Evolutionary conservation across 177 flowering plant genomes (phyloP).

Genomic region (Telopea speciosissima): DNA sequence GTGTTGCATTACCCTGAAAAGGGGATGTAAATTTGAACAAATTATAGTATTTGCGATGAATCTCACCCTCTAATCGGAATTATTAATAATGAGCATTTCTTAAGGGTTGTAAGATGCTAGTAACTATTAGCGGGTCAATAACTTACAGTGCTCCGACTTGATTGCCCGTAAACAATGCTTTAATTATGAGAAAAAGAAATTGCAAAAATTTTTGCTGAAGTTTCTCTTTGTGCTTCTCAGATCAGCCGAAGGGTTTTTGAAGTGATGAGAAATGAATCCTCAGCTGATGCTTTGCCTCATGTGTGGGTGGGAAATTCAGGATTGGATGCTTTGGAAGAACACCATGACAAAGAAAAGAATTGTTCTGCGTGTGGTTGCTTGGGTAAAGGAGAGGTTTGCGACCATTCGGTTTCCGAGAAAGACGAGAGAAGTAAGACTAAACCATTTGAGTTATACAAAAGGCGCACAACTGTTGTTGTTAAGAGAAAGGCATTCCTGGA

Average conservation of each 20-base stretch:
- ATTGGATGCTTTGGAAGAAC: constrained; percentile 17
- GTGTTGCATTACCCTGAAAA: not conserved
- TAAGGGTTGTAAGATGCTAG: too few species aligned
- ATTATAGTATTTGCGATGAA: not conserved
- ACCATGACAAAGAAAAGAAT: constrained; percentile 20
- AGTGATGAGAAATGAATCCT: constrained; percentile 44
- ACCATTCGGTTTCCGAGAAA: constrained; percentile 19
- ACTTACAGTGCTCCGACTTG: not conserved
- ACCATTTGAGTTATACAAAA: constrained; percentile 74
- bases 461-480: constrained; percentile 63
- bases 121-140: not conserved
- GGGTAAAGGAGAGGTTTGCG: constrained; percentile 20
- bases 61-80: not conserved
- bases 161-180: not conserved
- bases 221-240: constrained; percentile 32
- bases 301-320: constrained; percentile 24
- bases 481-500: constrained; percentile 58
- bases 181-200: not conserved
- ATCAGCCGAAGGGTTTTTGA: constrained; percentile 86
- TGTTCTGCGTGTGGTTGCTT: constrained; percentile 3
- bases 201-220: not conserved
- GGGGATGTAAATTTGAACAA: not conserved
- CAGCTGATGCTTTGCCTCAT: constrained; percentile 27
- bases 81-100: too few species aligned
- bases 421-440: constrained; percentile 31